Evolutionary conservation across 176 grass and related monocot genomes (phyloP), one percentile per base, ranked within the genome.

Genomic region (Cenchrus purpureus): DNA sequence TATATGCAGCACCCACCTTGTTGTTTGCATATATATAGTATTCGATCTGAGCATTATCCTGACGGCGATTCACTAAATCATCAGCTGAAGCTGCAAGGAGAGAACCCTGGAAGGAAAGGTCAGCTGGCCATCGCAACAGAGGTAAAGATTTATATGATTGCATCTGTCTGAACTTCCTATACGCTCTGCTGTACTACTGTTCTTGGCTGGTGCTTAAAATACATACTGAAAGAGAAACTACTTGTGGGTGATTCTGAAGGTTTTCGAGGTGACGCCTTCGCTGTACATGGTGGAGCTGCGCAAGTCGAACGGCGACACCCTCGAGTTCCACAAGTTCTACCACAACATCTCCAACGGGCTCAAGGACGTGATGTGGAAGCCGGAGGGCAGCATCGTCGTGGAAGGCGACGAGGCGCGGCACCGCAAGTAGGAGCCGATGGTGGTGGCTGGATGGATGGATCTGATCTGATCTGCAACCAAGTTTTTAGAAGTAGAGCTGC

Each of bases 321-420:
- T 99, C 8, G 97, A 99, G 53, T 99, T 96, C 79, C 97, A 97
- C 13, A 88, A 94, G 97, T 94, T 92, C 75, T 99, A 94, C 82
- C 91, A 95, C 22, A 92, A 71, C 68, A 95, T 99, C 49, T 91
- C 94, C 0, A 94, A 85, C 16, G 90, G 90, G 1, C 90, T 99
- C 8, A 97, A 97, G 86, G 97, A 97, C 55, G 93, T 97, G 50
- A 91, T 99, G 59, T 99, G 97, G 97, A 94, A 83, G 84, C 46
- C 91, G 8, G 91, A 88, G 6, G 70, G 84, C 4, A 37, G 91
- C 59, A 91, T 84, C 67, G 2, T 84, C 67, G 2, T 84, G 0
- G 86, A 83, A 94, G 82, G 69, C 4, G 58, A 84, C 1, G 62
- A 91, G 76, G 46, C 28, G 32, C 46, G 4, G 19, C 85, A 71